Conservation (phyloP, 768 basidiomycete species). For the Mycena pura region DNA sequence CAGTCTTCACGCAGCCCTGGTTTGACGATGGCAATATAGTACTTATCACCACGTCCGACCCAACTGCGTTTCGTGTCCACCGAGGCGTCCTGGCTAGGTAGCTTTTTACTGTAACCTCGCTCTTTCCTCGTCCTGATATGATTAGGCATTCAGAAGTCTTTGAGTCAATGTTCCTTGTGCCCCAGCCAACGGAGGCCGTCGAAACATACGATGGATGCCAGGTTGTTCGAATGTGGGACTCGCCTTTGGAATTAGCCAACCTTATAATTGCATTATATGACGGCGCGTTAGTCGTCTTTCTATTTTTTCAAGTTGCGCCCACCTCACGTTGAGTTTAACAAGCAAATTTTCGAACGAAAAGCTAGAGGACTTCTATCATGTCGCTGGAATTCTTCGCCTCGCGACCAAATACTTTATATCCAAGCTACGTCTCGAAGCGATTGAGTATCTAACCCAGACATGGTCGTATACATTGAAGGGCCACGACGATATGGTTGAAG, state of each 20-base stretch:
- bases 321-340: neutral
- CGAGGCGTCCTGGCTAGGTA: constrained; percentile 38
- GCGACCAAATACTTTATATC: constrained; percentile 66
- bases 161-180: constrained; percentile 59
- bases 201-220: constrained; percentile 55
- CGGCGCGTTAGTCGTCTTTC: constrained; percentile 50
- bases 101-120: too few relatives aligned
- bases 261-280: constrained; percentile 64
- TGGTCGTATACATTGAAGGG: constrained; percentile 62
- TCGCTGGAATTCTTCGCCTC: constrained; percentile 64
- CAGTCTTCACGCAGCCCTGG: constrained; percentile 50
- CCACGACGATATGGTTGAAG: constrained; percentile 62
- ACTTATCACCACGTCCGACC: constrained; percentile 48
- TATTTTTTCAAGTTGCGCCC: neutral
- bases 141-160: constrained; percentile 68
- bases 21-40: constrained; percentile 69
- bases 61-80: constrained; percentile 61
- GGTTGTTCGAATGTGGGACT: constrained; percentile 60
- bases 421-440: constrained; percentile 56
- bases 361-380: constrained; percentile 59
- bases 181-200: constrained; percentile 41
- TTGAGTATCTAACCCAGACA: constrained; percentile 52
- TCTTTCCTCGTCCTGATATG: too few relatives aligned
- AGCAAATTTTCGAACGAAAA: constrained; percentile 47
- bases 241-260: constrained; percentile 53